Percentiles rank a stretch among this genome's conserved stretches.
Evolutionary conservation across 805 yeast species (phyloP).

Genomic region (Starmerella gropengiesseri): DNA sequence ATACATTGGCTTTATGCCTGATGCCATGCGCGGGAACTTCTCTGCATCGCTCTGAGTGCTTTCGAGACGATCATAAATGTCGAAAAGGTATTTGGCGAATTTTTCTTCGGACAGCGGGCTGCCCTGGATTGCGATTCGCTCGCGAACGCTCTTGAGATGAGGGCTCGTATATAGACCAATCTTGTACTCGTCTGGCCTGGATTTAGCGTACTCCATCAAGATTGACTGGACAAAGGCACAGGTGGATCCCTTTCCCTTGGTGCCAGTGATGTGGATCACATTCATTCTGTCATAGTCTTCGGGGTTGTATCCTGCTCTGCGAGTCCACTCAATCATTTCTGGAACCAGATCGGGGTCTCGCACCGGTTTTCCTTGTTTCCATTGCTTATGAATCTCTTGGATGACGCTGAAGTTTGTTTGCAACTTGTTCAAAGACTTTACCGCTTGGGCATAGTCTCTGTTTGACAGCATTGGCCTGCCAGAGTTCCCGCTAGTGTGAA

Average conservation of each 20-base stretch:
- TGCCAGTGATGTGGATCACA: conserved; percentile 87
- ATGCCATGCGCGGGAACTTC: conserved; percentile 62
- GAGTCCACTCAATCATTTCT: conserved; percentile 75
- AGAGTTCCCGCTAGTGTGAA: no score
- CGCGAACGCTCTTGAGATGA: conserved; percentile 85
- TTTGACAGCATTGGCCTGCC: neutral
- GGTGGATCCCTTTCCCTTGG: conserved; percentile 97
- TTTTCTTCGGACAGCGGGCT: conserved; percentile 67
- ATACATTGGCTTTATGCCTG: conserved; percentile 76
- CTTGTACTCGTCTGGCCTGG: conserved; percentile 31
- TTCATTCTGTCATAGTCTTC: conserved; percentile 63
- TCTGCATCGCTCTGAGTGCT: conserved; percentile 43
- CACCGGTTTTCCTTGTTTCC: conserved; percentile 44
- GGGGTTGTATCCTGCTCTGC: conserved; percentile 57
- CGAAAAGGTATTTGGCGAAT: conserved; percentile 84
- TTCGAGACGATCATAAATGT: conserved; percentile 78
- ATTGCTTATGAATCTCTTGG: conserved; percentile 61
- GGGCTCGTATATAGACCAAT: conserved; percentile 95
- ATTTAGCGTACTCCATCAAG: conserved; percentile 45
- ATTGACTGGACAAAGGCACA: conserved; percentile 88
- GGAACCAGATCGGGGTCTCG: conserved; percentile 51
- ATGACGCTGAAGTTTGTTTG: conserved; percentile 88
- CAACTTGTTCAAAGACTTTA: conserved; percentile 67
- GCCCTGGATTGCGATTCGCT: conserved; percentile 81
- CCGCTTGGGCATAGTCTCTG: conserved; percentile 51